Evolutionary conservation across 148 eudicot species (phyloP).

Genomic region (Selenicereus undatus): DNA sequence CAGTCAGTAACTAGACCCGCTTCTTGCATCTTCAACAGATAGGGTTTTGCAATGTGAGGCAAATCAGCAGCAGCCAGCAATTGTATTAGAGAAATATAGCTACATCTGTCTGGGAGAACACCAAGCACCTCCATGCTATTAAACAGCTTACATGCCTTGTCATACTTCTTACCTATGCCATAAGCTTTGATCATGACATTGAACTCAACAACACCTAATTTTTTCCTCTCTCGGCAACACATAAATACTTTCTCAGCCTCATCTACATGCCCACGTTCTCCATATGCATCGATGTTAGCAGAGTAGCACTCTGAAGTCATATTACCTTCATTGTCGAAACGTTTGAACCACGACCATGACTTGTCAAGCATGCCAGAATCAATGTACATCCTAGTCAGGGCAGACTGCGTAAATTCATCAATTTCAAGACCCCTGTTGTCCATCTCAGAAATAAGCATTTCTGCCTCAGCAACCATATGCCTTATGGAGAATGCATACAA

Average conservation of each 20-base stretch:
- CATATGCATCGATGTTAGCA: conserved; percentile 91
- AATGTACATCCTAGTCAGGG: conserved; percentile 85
- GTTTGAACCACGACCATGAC: conserved; percentile 76
- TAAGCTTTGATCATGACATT: conserved; percentile 96
- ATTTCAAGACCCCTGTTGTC: conserved; percentile 61
- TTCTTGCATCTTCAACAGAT: conserved; percentile 70
- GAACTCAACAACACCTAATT: conserved; percentile 53
- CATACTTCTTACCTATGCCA: conserved; percentile 62
- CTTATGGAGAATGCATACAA: conserved; percentile 78
- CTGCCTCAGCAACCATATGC: conserved; percentile 80
- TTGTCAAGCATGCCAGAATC: conserved; percentile 71
- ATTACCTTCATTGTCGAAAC: conserved; percentile 62
- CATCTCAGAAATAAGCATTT: conserved; percentile 67
- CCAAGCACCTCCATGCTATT: conserved; percentile 60
- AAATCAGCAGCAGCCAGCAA: conserved; percentile 71
- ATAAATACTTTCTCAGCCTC: conserved; percentile 74
- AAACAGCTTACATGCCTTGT: conserved; percentile 65
- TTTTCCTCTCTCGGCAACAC: conserved; percentile 53
- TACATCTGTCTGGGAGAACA: conserved; percentile 69
- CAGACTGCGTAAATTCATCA: conserved; percentile 84
- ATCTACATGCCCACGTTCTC: conserved; percentile 61
- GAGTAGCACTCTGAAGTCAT: conserved; percentile 86
- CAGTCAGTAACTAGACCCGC: conserved; percentile 60
- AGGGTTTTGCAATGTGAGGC: conserved; percentile 61
- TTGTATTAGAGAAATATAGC: conserved; percentile 73